phyloP scores from a whole-genome alignment of 2,329 filamentous ascomycete genomes.

The Penicillium hordei region DNA sequence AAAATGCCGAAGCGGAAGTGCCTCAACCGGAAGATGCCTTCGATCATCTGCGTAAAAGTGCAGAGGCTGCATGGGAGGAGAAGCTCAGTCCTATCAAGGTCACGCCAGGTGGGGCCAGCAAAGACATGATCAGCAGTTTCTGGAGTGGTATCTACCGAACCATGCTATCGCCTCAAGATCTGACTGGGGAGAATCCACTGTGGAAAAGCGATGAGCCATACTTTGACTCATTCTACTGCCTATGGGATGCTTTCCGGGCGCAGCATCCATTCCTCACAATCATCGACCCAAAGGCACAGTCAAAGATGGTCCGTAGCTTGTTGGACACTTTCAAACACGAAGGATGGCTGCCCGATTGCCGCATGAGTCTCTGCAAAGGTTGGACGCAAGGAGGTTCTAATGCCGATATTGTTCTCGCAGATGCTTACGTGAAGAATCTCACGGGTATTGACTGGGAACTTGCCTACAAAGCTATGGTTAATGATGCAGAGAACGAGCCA shows the following conservation, averaged over 20 bases:
- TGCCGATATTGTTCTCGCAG: slow-evolving; percentile 65
- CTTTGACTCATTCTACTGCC: slow-evolving; percentile 65
- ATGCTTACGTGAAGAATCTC: slow-evolving; percentile 65
- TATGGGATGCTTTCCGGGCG: slow-evolving; percentile 25
- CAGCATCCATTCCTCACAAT: slow-evolving; percentile 31
- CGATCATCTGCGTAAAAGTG: slow-evolving; percentile 46
- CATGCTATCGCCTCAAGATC: slow-evolving; percentile 68
- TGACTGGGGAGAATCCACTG: slow-evolving; percentile 66
- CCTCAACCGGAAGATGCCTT: slow-evolving; percentile 48
- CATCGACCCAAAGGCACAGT: slow-evolving; percentile 28
- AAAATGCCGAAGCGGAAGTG: slow-evolving; percentile 65
- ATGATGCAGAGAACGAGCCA: slow-evolving; percentile 68
- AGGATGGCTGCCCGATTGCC: slow-evolving; percentile 35
- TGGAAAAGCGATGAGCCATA: slow-evolving; percentile 66
- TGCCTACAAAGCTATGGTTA: slow-evolving; percentile 66
- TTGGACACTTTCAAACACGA: slow-evolving; percentile 33
- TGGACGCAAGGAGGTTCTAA: slow-evolving; percentile 46
- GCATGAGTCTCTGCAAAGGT: slow-evolving; percentile 35
- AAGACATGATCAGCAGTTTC: slow-evolving; percentile 56
- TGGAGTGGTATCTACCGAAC: slow-evolving; percentile 69
- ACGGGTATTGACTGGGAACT: slow-evolving; percentile 63
- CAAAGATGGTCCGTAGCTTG: slow-evolving; percentile 30
- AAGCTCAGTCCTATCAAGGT: slow-evolving; percentile 60
- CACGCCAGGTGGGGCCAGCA: slow-evolving; percentile 52
- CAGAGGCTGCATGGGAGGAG: slow-evolving; percentile 56